Evolutionary conservation across 2,329 filamentous ascomycete genomes (phyloP).

Genomic region (Berkeleyomyces basicola): DNA sequence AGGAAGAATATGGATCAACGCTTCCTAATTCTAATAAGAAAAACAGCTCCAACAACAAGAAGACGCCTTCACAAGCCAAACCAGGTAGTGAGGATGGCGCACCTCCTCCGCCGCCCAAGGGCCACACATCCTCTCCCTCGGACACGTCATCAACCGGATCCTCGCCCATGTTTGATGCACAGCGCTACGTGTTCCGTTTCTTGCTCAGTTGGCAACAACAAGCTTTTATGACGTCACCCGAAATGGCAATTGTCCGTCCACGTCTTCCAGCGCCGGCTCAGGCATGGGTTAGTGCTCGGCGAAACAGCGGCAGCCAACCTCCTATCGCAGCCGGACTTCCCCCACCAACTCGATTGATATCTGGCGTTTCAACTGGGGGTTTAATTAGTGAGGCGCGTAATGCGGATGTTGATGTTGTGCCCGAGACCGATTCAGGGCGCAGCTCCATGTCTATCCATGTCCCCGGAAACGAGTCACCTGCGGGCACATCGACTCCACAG

Average conservation of each 20-base stretch:
- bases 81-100: constrained; percentile 10
- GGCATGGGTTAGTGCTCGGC: constrained; percentile 33
- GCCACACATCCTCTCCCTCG: constrained; percentile 24
- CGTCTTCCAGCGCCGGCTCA: constrained; percentile 57
- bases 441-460: constrained; percentile 12
- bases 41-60: not conserved
- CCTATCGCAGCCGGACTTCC: constrained; percentile 24
- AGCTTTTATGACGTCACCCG: constrained; percentile 21
- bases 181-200: constrained; percentile 56
- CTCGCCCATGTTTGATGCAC: constrained; percentile 36
- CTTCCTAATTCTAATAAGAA: constrained; percentile 17
- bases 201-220: constrained; percentile 46
- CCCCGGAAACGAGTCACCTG: not conserved
- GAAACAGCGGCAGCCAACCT: constrained; percentile 24
- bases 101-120: constrained; percentile 22
- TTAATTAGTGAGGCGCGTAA: constrained; percentile 36
- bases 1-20: constrained; percentile 16
- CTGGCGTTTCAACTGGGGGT: constrained; percentile 29
- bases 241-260: constrained; percentile 44
- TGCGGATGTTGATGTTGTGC: constrained; percentile 24
- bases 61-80: not conserved
- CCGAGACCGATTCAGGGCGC: constrained; percentile 17
- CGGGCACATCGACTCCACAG: not conserved
- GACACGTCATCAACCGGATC: constrained; percentile 39
- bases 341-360: constrained; percentile 30